A percentile compares a stretch with the other conserved stretches of the same genome.
Evolutionary conservation across 208 protist species (phyloP).

Genomic region (Acanthamoeba rhysodes): DNA sequence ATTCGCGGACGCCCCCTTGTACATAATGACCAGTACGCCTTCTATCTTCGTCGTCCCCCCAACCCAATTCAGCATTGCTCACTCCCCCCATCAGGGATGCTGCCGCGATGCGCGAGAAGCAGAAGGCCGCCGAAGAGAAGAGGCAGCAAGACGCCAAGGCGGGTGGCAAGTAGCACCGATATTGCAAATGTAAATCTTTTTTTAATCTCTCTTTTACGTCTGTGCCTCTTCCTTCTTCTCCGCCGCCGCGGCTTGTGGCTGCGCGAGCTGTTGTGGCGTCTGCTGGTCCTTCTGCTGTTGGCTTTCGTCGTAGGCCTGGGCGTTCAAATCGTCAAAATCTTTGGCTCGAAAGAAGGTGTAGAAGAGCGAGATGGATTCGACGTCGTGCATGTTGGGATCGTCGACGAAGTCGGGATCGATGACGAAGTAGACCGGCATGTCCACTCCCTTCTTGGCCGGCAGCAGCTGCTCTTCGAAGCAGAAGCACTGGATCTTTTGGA

Average conservation of each 20-base stretch:
- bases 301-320: conserved; percentile 35
- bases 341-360: conserved; percentile 88
- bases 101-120: conserved; percentile 57
- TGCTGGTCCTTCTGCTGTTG: neutral
- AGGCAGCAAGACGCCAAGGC: neutral
- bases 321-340: conserved; percentile 63
- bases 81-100: neutral
- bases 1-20: neutral
- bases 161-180: neutral
- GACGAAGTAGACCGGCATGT: conserved; percentile 98
- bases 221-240: conserved; percentile 8
- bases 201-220: neutral
- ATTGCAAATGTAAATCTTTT: neutral
- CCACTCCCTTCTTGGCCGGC: conserved; percentile 95
- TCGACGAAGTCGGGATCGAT: conserved; percentile 96
- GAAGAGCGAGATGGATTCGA: conserved; percentile 84
- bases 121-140: conserved; percentile 44
- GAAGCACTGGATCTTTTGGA: conserved; percentile 99
- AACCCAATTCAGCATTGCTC: neutral
- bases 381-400: conserved; percentile 85
- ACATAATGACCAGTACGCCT: neutral
- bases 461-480: conserved; percentile 97
- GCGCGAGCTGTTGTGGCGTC: neutral
- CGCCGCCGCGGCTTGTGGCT: neutral
- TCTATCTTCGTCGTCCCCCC: neutral